These are phyloP conservation scores for Phytopythium oedochilum DNA, from an alignment of 352 stramenopile species.

Conservation along the genomic window DNA sequence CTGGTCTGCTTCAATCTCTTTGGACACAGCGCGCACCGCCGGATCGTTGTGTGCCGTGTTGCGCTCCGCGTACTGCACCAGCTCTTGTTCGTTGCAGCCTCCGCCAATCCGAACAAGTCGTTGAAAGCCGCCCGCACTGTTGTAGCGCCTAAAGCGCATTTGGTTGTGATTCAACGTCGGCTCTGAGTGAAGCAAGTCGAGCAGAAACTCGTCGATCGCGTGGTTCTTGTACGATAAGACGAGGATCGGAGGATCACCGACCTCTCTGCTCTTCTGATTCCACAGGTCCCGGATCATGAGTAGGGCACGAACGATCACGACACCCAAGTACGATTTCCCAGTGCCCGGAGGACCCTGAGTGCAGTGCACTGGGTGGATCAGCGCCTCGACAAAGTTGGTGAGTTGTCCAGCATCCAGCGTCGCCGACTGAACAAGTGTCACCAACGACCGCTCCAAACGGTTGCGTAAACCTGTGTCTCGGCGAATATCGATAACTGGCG, in stretches of 20 bases:
- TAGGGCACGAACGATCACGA: constrained; percentile 78
- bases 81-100: constrained; percentile 50
- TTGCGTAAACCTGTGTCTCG: constrained; percentile 34
- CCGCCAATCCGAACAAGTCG: constrained; percentile 60
- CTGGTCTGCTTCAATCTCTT: constrained; percentile 28
- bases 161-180: constrained; percentile 20
- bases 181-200: constrained; percentile 66
- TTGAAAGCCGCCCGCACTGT: constrained; percentile 23
- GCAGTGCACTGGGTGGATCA: constrained; percentile 79
- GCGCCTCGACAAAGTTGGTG: constrained; percentile 63
- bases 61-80: constrained; percentile 37
- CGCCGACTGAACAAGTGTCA: constrained; percentile 34
- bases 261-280: constrained; percentile 55
- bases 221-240: constrained; percentile 89
- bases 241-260: constrained; percentile 73
- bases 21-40: constrained; percentile 13
- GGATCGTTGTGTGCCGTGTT: constrained; percentile 27
- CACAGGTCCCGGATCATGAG: constrained; percentile 67
- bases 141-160: constrained; percentile 13
- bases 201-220: constrained; percentile 82
- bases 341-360: constrained; percentile 86
- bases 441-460: constrained; percentile 31
- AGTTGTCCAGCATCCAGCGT: constrained; percentile 72
- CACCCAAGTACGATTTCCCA: constrained; percentile 88
- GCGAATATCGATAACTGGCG: constrained; percentile 80